Conservation (phyloP, 441 rosid genomes). For the Pelargonium citronellum region DNA sequence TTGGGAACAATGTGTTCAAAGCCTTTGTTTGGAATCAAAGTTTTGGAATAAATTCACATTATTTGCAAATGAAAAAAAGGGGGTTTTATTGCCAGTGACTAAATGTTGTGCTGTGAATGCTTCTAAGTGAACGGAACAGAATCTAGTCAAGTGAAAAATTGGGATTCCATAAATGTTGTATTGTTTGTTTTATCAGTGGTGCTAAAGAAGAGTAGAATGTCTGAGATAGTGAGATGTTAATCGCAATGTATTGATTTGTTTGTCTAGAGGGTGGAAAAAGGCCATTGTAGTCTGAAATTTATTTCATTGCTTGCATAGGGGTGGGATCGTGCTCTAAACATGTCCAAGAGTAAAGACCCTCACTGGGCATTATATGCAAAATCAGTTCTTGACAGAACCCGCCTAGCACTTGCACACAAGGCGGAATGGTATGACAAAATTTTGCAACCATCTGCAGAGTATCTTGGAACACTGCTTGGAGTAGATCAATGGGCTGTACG, state of each 20-base stretch:
- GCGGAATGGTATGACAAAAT: conserved; percentile 81
- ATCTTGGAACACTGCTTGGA: conserved; percentile 86
- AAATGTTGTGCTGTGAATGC: not conserved
- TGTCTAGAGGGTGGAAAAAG: conserved; percentile 15
- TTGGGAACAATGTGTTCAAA: not conserved
- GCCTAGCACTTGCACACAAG: conserved; percentile 78
- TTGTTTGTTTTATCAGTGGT: not conserved
- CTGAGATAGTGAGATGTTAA: not conserved
- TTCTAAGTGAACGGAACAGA: not conserved
- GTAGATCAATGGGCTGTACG: conserved; percentile 90
- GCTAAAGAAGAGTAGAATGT: not conserved
- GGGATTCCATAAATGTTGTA: not conserved
- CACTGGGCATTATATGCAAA: conserved; percentile 92
- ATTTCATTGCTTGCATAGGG: conserved; percentile 47
- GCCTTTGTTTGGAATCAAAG: not conserved
- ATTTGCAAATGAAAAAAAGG: not conserved
- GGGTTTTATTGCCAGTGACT: not conserved
- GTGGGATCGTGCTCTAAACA: conserved; percentile 64
- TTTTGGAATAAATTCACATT: not conserved
- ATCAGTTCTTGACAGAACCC: conserved; percentile 93
- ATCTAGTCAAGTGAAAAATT: not conserved
- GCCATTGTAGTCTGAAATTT: conserved; percentile 10
- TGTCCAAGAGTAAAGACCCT: conserved; percentile 53
- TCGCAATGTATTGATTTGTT: conserved; percentile 1
- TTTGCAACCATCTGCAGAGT: conserved; percentile 92